Evolutionary conservation across 2,329 filamentous ascomycete genomes (phyloP).

Genomic region (Grosmannia clavigera): DNA sequence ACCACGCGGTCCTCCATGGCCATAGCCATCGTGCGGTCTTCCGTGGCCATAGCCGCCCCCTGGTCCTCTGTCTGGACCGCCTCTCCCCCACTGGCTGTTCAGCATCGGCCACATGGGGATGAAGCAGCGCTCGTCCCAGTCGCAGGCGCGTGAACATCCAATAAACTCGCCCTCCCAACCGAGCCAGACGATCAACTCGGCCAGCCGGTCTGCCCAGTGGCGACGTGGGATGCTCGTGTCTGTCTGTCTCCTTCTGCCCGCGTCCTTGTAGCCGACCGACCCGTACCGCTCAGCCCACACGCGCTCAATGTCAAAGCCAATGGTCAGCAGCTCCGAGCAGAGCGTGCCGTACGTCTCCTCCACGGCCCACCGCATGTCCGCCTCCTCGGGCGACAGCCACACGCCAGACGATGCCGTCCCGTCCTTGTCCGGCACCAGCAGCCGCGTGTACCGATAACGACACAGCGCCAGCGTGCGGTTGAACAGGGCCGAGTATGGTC

Average conservation of each 20-base stretch:
- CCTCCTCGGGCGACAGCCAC: constrained; percentile 23
- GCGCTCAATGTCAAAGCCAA: constrained; percentile 29
- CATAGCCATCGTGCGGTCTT: background rate
- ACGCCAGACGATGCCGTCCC: background rate
- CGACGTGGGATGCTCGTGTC: background rate
- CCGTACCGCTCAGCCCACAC: constrained; percentile 19
- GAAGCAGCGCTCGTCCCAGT: constrained; percentile 30
- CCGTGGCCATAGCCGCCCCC: background rate
- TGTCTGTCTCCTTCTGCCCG: background rate
- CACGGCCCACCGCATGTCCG: constrained; percentile 24
- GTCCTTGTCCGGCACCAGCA: constrained; percentile 17
- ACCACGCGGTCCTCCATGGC: background rate
- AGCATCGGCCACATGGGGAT: constrained; percentile 38
- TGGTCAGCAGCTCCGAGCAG: constrained; percentile 27
- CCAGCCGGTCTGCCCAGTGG: constrained; percentile 21
- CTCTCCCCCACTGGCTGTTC: constrained; percentile 1
- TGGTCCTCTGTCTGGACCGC: background rate
- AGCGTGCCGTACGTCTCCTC: constrained; percentile 27
- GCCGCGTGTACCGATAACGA: constrained; percentile 26
- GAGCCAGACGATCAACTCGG: constrained; percentile 35
- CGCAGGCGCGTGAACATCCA: constrained; percentile 27
- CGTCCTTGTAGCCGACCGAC: background rate
- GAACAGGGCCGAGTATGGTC: constrained; percentile 20
- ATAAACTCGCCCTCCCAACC: constrained; percentile 36
- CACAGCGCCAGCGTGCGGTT: constrained; percentile 27